Conservation (phyloP, 305 asterid species). For the Galium porrigens region DNA sequence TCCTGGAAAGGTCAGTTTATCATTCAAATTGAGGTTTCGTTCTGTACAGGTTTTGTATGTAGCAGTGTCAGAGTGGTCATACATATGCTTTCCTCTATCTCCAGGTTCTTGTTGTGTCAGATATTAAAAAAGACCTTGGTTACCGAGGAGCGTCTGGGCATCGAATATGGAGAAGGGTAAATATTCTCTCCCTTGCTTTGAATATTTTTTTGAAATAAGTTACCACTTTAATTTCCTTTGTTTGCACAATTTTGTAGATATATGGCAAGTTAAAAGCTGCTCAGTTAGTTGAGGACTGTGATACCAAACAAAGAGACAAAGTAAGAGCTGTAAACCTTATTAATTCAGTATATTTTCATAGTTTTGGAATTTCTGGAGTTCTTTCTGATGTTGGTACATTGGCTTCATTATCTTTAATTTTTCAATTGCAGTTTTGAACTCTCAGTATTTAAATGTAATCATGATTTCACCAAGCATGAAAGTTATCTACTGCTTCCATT, state of each 20-base stretch:
- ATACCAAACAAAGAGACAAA: slow-evolving; percentile 51
- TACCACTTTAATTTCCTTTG: slow-evolving; percentile 10
- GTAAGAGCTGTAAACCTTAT: slow-evolving; percentile 23
- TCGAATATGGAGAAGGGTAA: slow-evolving; percentile 76
- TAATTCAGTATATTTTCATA: background rate
- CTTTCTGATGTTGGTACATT: background rate
- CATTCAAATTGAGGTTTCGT: slow-evolving; percentile 16
- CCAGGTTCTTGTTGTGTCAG: slow-evolving; percentile 81
- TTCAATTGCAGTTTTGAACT: background rate
- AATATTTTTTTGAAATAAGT: background rate
- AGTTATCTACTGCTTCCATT: background rate
- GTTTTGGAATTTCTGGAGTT: background rate
- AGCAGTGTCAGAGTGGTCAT: slow-evolving; percentile 11
- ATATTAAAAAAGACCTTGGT: slow-evolving; percentile 67
- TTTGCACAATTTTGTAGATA: slow-evolving; percentile 37
- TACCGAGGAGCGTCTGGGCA: slow-evolving; percentile 59
- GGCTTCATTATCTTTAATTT: background rate
- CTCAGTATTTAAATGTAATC: background rate
- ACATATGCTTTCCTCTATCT: slow-evolving; percentile 13
- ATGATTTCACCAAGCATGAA: background rate
- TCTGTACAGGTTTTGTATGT: slow-evolving; percentile 10
- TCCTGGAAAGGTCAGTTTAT: slow-evolving; percentile 57
- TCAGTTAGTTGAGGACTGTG: slow-evolving; percentile 52
- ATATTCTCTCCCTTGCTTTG: slow-evolving; percentile 12
- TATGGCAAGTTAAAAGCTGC: slow-evolving; percentile 75